phyloP scores from a whole-genome alignment of 331 rosid species.

The Rhamnella rubrinervis region DNA sequence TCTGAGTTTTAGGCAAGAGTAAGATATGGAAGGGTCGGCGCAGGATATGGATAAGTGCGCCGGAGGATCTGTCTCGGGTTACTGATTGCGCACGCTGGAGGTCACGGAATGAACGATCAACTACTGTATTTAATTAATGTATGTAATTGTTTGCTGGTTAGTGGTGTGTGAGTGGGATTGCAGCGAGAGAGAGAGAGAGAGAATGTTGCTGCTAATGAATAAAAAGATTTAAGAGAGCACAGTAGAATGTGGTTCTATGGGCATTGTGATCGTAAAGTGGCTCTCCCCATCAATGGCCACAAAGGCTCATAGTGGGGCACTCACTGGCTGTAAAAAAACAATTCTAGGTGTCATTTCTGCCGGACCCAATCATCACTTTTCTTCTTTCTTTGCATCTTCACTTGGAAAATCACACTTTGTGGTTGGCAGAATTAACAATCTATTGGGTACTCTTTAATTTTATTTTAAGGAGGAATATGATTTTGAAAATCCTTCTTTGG shows the following conservation, averaged over 20 bases:
- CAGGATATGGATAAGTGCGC: slow-evolving; percentile 24
- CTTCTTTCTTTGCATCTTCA: neutral
- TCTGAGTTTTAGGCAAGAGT: neutral
- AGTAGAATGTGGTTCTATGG: neutral
- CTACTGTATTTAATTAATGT: neutral
- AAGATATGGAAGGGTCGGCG: slow-evolving; percentile 6
- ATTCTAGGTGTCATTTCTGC: neutral
- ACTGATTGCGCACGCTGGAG: slow-evolving; percentile 10
- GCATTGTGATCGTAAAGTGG: neutral
- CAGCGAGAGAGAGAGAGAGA: neutral
- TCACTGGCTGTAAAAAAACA: neutral
- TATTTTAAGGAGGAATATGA: neutral
- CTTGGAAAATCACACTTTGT: neutral
- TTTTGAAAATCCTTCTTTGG: neutral
- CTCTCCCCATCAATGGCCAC: slow-evolving; percentile 5
- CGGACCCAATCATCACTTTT: neutral
- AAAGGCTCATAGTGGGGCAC: neutral
- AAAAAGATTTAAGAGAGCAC: neutral
- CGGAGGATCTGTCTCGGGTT: neutral
- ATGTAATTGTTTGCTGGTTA: neutral
- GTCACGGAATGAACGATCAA: slow-evolving; percentile 25
- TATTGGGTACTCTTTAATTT: neutral
- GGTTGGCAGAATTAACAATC: neutral
- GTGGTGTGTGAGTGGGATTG: slow-evolving; percentile 11
- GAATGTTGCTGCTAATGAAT: neutral